These are phyloP conservation scores for Coemansia biformis DNA, from an alignment of 192 early-diverging fungal species.

Conservation along the genomic window DNA sequence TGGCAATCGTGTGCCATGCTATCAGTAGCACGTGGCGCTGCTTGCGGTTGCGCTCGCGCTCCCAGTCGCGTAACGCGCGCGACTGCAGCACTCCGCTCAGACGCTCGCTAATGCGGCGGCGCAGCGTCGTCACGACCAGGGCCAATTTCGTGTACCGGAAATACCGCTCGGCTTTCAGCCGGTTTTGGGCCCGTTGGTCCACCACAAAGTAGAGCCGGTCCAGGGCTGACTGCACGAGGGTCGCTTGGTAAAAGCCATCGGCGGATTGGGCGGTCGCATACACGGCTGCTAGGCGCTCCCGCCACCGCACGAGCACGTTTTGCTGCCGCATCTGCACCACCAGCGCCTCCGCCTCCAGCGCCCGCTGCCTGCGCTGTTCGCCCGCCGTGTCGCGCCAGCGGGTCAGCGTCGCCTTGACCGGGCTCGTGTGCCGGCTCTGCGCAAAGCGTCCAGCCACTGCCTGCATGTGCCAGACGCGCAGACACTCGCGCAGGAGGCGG, in stretches of 20 bases:
- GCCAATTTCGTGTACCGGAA: not conserved
- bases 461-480: conserved; percentile 9
- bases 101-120: not conserved
- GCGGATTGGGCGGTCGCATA: conserved; percentile 2
- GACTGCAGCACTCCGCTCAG: conserved; percentile 20
- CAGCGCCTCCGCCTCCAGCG: conserved; percentile 2
- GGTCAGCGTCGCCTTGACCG: not conserved
- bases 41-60: conserved; percentile 14
- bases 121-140: too few relatives aligned
- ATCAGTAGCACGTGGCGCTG: conserved; percentile 21
- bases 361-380: not conserved
- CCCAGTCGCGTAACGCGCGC: conserved; percentile 29
- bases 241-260: conserved; percentile 7
- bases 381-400: conserved; percentile 14
- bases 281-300: not conserved
- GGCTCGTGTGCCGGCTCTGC: conserved; percentile 1
- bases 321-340: not conserved
- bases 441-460: not conserved
- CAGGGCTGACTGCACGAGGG: not conserved
- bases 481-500: not conserved
- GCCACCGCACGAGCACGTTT: conserved; percentile 5
- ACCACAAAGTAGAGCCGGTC: not conserved
- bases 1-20: conserved; percentile 31
- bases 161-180: conserved; percentile 1
- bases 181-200: not conserved